Evolutionary conservation across 2,329 filamentous ascomycete species (phyloP), one percentile per base, ranked within the genome.

Genomic region (Sclerotiophoma versabilis): DNA sequence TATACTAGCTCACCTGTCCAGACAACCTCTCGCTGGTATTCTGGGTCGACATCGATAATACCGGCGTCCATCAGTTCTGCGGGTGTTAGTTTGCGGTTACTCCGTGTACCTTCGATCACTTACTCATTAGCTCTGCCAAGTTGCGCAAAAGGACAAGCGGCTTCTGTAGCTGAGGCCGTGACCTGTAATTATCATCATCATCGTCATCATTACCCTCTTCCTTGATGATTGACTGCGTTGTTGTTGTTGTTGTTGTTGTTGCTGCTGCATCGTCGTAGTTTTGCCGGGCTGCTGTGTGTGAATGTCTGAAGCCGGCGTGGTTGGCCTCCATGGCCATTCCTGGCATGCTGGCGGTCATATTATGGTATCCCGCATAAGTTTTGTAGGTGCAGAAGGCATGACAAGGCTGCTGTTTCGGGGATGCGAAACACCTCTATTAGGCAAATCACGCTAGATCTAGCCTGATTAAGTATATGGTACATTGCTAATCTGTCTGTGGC

Each of bases 1-100:
- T 3, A 29, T 17, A 10, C 15, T 19, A 0, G 7, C 58, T 68
- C 57, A 64, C 63, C 53, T 25, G 60, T 66, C 79, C 79, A 81
- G 1, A 81, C 78, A 17, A 80, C 73, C 29, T 77, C 78, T 52
- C 79, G 66, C 58, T 81, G 79, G 44, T 81, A 81, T 14, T 78
- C 75, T 4, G 79, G 78, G 48, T 80, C 68, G 5, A 81, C 63
- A 37, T 80, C 69, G 33, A 81, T 69, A 1, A 15, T 27, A 6
- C 57, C 58, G 5, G 47, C 47, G 1, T 71, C 58, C 10, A 74
- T 47, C 12, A 62, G 56, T 12, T 61, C 70, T 71, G 23, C 9
- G 15, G 0, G 22, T 17, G 15, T 30, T 5, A 59, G 52, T 54
- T 62, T 41, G 20, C 23, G 33, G 0, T 6, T 12, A 20, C 1